Conservation (phyloP, 768 basidiomycete species). For the Auriscalpium orientale region DNA sequence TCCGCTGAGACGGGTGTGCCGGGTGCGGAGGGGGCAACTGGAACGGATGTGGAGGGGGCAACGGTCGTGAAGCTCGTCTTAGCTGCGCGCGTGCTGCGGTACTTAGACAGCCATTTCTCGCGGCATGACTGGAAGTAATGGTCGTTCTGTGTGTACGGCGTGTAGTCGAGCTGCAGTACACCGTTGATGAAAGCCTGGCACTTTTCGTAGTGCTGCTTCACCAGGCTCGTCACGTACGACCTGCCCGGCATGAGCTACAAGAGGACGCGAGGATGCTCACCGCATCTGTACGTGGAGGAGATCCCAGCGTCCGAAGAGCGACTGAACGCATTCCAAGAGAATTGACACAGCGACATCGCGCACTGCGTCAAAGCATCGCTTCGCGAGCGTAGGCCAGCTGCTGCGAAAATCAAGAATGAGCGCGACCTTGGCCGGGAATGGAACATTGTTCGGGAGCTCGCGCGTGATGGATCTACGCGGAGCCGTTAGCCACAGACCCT, state of each 20-base stretch:
- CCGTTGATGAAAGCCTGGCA: background rate
- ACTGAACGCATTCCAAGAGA: background rate
- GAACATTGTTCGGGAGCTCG: background rate
- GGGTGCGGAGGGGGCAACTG: no score
- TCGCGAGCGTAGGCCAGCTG: background rate
- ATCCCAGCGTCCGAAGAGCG: background rate
- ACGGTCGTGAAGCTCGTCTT: background rate
- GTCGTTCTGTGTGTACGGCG: background rate
- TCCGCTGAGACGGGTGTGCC: background rate
- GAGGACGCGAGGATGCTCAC: background rate
- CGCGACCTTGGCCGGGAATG: background rate
- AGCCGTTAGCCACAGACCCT: no score
- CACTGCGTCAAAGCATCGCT: background rate
- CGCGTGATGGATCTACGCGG: background rate
- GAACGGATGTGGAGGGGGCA: no score
- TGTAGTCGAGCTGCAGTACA: background rate
- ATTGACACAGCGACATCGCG: no score
- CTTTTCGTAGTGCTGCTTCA: background rate
- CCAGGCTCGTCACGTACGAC: background rate
- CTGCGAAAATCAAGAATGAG: background rate
- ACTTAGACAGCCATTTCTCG: background rate
- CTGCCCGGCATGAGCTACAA: background rate
- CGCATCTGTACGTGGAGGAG: background rate
- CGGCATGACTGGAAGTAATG: slow-evolving; percentile 1
- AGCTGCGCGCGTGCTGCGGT: background rate